These are phyloP conservation scores for Beauveria sp. DNA, from an alignment of 2,329 filamentous ascomycete genomes.

Conservation along the genomic window DNA sequence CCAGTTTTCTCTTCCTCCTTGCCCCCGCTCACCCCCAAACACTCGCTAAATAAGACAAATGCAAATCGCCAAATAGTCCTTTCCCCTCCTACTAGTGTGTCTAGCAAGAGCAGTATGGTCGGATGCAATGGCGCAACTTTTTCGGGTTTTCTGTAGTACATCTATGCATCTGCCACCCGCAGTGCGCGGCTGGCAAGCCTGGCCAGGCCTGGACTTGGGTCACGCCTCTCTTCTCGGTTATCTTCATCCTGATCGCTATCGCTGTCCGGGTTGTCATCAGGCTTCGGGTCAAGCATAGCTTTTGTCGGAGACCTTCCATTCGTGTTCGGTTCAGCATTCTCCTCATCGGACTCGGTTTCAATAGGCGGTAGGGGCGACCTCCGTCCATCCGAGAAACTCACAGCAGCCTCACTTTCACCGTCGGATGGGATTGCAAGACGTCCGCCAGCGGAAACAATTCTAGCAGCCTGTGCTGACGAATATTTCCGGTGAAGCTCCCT, in stretches of 20 bases:
- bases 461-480: constrained; percentile 43
- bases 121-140: not conserved
- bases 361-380: constrained; percentile 48
- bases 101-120: not conserved
- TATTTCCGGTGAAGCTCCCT: constrained; percentile 54
- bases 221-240: not conserved
- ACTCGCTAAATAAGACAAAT: constrained; percentile 8
- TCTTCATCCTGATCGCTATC: not conserved
- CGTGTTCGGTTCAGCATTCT: constrained; percentile 5
- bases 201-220: not conserved
- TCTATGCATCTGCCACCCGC: not conserved
- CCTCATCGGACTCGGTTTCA: constrained; percentile 32
- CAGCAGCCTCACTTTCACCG: constrained; percentile 52
- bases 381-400: constrained; percentile 53
- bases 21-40: not conserved
- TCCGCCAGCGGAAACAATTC: constrained; percentile 32
- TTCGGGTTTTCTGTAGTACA: not conserved
- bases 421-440: constrained; percentile 43
- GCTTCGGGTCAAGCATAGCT: not conserved
- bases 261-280: not conserved
- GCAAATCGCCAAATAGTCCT: constrained; percentile 6
- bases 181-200: not conserved
- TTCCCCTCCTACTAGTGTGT: not conserved
- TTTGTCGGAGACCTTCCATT: not conserved
- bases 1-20: not conserved